Evolutionary conservation across 2,329 filamentous ascomycete genomes (phyloP).

Genomic region (Fusarium veterinarium): DNA sequence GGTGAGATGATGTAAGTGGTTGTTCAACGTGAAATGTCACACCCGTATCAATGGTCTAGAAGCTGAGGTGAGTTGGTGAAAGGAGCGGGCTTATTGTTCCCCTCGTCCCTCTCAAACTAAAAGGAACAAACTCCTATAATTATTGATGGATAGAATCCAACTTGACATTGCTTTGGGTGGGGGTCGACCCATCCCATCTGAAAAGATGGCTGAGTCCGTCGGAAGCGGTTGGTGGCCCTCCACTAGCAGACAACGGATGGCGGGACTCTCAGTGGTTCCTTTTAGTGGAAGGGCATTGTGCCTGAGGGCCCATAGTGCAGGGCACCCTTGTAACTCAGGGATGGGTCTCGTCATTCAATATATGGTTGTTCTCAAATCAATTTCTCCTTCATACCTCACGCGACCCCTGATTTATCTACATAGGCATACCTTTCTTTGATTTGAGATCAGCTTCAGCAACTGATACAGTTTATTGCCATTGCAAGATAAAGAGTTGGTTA

Average conservation of each 20-base stretch:
- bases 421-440: background rate
- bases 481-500: background rate
- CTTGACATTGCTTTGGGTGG: slow-evolving; percentile 31
- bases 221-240: slow-evolving; percentile 24
- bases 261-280: slow-evolving; percentile 16
- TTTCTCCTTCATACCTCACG: slow-evolving; percentile 35
- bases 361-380: slow-evolving; percentile 11
- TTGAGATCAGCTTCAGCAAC: background rate
- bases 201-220: slow-evolving; percentile 27
- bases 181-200: slow-evolving; percentile 24
- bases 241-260: slow-evolving; percentile 30
- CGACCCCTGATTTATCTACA: slow-evolving; percentile 18
- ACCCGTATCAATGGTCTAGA: slow-evolving; percentile 1
- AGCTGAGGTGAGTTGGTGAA: slow-evolving; percentile 9
- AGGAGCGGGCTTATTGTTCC: slow-evolving; percentile 17
- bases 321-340: slow-evolving; percentile 6
- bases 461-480: background rate
- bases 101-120: slow-evolving; percentile 26
- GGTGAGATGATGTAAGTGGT: slow-evolving; percentile 29
- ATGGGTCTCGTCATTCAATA: slow-evolving; percentile 3
- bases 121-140: slow-evolving; percentile 38
- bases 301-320: background rate
- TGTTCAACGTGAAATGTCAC: slow-evolving; percentile 10
- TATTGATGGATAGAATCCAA: slow-evolving; percentile 28
- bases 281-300: background rate